Evolutionary conservation across 2,329 filamentous ascomycete species (phyloP).

Genomic region (Penicillium concentricum): DNA sequence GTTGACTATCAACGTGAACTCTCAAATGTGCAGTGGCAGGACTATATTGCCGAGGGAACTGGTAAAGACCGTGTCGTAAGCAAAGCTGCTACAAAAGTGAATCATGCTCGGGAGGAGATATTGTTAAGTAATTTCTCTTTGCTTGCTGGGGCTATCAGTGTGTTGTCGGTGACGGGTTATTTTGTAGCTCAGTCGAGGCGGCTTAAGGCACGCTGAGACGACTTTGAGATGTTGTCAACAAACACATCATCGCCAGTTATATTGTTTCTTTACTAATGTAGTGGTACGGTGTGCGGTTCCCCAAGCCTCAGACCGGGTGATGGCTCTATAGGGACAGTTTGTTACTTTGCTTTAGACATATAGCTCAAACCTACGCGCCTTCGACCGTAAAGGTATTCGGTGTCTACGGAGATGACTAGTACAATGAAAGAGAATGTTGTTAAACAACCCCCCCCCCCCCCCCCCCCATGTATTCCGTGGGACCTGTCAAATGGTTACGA

Average conservation of each 20-base stretch:
- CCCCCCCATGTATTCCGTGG: not conserved
- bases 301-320: too few relatives aligned
- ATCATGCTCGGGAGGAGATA: conserved; percentile 39
- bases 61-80: conserved; percentile 21
- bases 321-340: too few relatives aligned
- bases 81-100: conserved; percentile 28
- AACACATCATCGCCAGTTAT: too few relatives aligned
- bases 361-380: too few relatives aligned
- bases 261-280: too few relatives aligned
- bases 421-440: not conserved
- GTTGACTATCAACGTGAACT: conserved; percentile 54
- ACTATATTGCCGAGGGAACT: conserved; percentile 30
- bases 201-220: not conserved
- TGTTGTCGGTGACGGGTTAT: conserved; percentile 55
- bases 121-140: conserved; percentile 31
- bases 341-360: too few relatives aligned
- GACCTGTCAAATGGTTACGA: not conserved
- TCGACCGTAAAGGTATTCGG: too few relatives aligned
- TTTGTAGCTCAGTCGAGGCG: conserved; percentile 6
- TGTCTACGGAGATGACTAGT: not conserved
- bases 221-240: not conserved
- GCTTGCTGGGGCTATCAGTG: conserved; percentile 72
- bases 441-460: too few relatives aligned
- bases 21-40: conserved; percentile 31
- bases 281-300: too few relatives aligned